A percentile compares a stretch with the other conserved stretches of the same genome.
Conservation (phyloP, 345 rosid genomes). For the Populus deltoides region DNA sequence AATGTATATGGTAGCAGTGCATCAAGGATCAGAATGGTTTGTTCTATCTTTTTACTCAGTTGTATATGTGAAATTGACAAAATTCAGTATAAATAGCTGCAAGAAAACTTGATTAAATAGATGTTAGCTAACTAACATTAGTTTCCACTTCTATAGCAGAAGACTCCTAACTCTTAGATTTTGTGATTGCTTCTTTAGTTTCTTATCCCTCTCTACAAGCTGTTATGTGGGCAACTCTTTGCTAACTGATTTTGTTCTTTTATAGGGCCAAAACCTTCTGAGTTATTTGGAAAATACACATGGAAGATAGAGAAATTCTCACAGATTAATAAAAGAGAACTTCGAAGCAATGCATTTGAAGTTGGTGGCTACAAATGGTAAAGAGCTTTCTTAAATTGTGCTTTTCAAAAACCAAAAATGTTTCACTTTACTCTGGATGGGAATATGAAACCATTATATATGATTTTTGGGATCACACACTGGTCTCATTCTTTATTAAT, state of each 20-base stretch:
- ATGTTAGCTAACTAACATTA: background rate
- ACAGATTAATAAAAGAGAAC: constrained; percentile 74
- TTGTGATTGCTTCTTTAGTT: background rate
- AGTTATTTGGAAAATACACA: constrained; percentile 69
- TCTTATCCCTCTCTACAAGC: background rate
- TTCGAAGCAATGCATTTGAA: constrained; percentile 70
- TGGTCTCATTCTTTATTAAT: background rate
- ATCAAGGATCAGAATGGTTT: background rate
- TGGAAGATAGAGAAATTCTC: constrained; percentile 93
- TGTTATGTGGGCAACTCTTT: constrained; percentile 8
- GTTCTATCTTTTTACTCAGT: background rate
- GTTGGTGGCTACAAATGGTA: constrained; percentile 96
- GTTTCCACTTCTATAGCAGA: background rate
- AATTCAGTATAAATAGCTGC: background rate
- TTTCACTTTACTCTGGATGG: background rate
- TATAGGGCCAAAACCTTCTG: constrained; percentile 72
- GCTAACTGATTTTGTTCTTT: constrained; percentile 19
- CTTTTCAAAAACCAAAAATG: background rate
- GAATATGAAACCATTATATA: background rate
- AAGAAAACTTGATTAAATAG: background rate
- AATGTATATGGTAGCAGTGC: background rate
- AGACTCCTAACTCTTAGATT: background rate
- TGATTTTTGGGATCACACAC: background rate
- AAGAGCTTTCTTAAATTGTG: constrained; percentile 11
- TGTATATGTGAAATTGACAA: background rate